Base-by-base conservation (phyloP, 345 rosid species). In the Dovyalis caffra region DNA sequence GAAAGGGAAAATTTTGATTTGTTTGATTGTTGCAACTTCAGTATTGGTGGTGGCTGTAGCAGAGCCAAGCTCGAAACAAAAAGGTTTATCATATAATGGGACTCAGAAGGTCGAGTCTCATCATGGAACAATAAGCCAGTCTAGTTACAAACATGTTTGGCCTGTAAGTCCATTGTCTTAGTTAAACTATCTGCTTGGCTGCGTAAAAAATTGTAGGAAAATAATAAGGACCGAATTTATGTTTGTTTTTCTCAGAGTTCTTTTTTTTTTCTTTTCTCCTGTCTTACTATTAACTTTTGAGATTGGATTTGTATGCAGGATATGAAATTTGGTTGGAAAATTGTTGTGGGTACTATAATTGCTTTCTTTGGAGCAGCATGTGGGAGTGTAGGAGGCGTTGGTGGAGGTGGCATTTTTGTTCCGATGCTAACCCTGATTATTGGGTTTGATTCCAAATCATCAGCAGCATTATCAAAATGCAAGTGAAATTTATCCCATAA, bases 341-440 rank as follows among this genome's bases (percentile, higher is more conserved):
- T 85, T 64, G 84, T 74, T 38, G 81, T 79, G 69, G 86, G 86
- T 6, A 40, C 77, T 1, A 38, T 83, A 71, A 66, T 85, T 60
- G 90, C 80, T 71, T 85, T 87, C 85, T 53, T 83, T 8, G 88
- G 88, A 73, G 88, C 90, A 60, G 86, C 90, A 1, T 83, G 76
- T 81, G 90, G 90, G 15, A 87, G 86, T 33, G 88, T 85, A 5
- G 88, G 90, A 51, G 90, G 90, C 21, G 88, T 83, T 8, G 90
- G 90, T 45, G 90, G 88, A 0, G 90, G 88, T 8, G 90, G 86
- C 60, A 43, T 85, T 73, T 87, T 79, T 69, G 85, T 87, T 70
- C 88, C 90, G 47, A 85, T 83, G 90, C 90, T 87, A 25, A 71
- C 82, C 11, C 63, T 87, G 14, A 79, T 84, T 25, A 73, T 84